Percentiles rank a stretch among this genome's conserved stretches.
phyloP scores from a whole-genome alignment of 2,329 filamentous ascomycete genomes.

The Colletotrichum sp. region DNA sequence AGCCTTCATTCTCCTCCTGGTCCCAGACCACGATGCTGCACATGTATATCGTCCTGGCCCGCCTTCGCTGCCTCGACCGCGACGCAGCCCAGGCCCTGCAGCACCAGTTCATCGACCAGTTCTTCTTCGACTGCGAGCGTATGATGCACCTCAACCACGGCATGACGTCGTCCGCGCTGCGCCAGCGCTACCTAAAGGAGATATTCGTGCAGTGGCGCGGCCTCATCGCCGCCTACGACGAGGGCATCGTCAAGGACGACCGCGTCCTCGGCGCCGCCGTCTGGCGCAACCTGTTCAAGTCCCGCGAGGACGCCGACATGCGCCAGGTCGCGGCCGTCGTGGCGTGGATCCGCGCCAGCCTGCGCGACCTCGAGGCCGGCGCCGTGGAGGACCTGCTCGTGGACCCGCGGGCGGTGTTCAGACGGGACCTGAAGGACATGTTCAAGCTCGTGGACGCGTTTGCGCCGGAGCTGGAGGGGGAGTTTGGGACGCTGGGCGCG shows the following conservation, averaged over 20 bases:
- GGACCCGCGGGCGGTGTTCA: conserved; percentile 47
- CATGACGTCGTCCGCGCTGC: conserved; percentile 61
- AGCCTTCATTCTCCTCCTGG: conserved; percentile 93
- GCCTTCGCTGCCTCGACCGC: conserved; percentile 78
- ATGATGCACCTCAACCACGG: conserved; percentile 84
- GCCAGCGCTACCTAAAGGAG: conserved; percentile 79
- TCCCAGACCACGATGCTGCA: conserved; percentile 95
- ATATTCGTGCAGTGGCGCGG: conserved; percentile 94
- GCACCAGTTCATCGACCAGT: conserved; percentile 91
- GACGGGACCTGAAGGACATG: conserved; percentile 43
- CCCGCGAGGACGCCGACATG: conserved; percentile 54
- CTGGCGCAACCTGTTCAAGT: conserved; percentile 94
- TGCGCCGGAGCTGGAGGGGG: conserved; percentile 36
- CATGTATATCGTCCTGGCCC: conserved; percentile 88
- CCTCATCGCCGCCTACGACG: conserved; percentile 82
- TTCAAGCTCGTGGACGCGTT: conserved; percentile 40
- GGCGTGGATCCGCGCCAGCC: conserved; percentile 57
- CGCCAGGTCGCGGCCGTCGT: conserved; percentile 59
- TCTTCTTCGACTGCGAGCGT: conserved; percentile 88
- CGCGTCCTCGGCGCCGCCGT: conserved; percentile 80
- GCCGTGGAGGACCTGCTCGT: conserved; percentile 48
- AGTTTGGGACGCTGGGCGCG: conserved; percentile 39
- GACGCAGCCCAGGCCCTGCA: conserved; percentile 78
- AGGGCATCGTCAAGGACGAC: conserved; percentile 79
- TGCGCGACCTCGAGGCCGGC: conserved; percentile 54